Percentiles rank a stretch among this genome's conserved stretches.
phyloP scores from a whole-genome alignment of 768 basidiomycete species.

The Amanita muscaria region DNA sequence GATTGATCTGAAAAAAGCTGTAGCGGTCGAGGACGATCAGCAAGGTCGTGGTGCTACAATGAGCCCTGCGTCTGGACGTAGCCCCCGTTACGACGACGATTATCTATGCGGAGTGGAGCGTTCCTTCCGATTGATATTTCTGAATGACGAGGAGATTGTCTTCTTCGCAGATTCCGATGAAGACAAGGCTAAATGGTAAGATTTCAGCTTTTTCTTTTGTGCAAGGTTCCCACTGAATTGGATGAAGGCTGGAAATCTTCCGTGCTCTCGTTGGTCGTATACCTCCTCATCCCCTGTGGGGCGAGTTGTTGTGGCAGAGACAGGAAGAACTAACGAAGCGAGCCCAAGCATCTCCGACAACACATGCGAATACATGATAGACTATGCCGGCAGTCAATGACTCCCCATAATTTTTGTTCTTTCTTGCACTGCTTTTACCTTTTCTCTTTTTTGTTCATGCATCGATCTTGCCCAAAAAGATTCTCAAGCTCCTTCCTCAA shows the following conservation, averaged over 20 bases:
- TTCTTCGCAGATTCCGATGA: conserved; percentile 91
- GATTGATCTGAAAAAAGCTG: conserved; percentile 84
- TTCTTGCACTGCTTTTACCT: not conserved
- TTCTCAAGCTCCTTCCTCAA: conserved; percentile 3
- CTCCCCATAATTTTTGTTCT: not conserved
- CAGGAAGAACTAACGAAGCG: conserved; percentile 45
- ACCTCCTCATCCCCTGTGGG: conserved; percentile 90
- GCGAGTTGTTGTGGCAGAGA: conserved; percentile 81
- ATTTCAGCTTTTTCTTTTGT: conserved; percentile 1
- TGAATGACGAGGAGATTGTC: conserved; percentile 65
- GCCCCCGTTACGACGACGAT: conserved; percentile 39
- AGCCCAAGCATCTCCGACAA: conserved; percentile 11
- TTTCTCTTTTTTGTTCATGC: not conserved
- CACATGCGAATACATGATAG: not conserved
- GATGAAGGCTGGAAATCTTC: conserved; percentile 73
- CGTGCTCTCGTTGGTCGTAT: conserved; percentile 81
- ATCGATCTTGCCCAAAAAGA: not conserved
- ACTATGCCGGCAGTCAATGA: not conserved
- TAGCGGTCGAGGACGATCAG: conserved; percentile 70
- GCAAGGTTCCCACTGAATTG: not conserved
- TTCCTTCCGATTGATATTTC: conserved; percentile 80
- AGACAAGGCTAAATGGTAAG: conserved; percentile 82
- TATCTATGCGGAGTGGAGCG: conserved; percentile 66
- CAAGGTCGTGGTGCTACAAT: conserved; percentile 38
- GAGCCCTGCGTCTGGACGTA: conserved; percentile 36